Percentiles rank a stretch among this genome's conserved stretches.
Conservation (phyloP, 345 rosid genomes). For the Linum trigynum region DNA sequence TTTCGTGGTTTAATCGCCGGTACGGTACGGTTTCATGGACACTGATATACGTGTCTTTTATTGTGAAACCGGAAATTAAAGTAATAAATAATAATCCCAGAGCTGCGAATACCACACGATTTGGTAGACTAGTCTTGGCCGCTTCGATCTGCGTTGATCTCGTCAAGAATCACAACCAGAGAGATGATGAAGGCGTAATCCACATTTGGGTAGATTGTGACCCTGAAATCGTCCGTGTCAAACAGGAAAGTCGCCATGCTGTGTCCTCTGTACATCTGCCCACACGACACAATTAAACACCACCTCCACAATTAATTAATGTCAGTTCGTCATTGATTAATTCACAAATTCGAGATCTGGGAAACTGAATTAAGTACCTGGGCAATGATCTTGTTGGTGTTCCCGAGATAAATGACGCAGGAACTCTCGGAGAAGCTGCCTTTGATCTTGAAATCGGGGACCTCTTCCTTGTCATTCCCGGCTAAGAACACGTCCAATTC, state of each 20-base stretch:
- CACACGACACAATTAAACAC: too few relatives aligned
- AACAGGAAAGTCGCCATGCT: slow-evolving; percentile 1
- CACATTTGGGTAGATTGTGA: slow-evolving; percentile 18
- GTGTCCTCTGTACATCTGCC: slow-evolving; percentile 12
- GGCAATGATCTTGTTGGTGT: slow-evolving; percentile 13
- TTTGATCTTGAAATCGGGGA: slow-evolving; percentile 35
- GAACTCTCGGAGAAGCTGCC: slow-evolving; percentile 37
- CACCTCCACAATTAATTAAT: too few relatives aligned
- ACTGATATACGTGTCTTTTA: too few relatives aligned
- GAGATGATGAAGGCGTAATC: slow-evolving; percentile 24
- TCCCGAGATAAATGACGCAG: slow-evolving; percentile 35
- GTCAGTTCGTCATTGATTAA: too few relatives aligned
- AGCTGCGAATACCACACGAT: too few relatives aligned
- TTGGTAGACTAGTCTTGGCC: too few relatives aligned
- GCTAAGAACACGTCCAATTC: slow-evolving; percentile 36
- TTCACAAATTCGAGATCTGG: too few relatives aligned
- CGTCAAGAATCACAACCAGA: slow-evolving; percentile 19
- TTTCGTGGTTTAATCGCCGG: too few relatives aligned
- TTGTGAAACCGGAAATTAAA: too few relatives aligned
- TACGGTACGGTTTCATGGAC: too few relatives aligned
- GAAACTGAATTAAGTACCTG: too few relatives aligned
- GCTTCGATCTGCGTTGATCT: background rate
- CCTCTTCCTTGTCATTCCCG: slow-evolving; percentile 24
- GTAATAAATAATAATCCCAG: too few relatives aligned
- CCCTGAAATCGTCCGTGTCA: slow-evolving; percentile 23